Evolutionary conservation across 352 stramenopile species (phyloP), one percentile per base, ranked within the genome.

Genomic region (Globisporangium paddicum): DNA sequence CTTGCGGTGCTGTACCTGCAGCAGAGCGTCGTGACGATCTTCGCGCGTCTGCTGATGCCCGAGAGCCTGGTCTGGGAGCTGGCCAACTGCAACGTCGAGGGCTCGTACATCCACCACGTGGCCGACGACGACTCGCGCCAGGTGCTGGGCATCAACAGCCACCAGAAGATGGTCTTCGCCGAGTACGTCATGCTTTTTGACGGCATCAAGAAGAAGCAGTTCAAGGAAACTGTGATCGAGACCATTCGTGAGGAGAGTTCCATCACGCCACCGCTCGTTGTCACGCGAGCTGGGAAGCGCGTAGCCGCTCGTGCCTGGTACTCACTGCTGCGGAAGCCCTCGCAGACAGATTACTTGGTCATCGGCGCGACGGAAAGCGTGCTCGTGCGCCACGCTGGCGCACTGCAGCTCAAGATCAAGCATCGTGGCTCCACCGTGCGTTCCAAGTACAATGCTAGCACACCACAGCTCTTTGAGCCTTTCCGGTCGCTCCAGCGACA

Each of bases 131-230:
- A 45, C 0, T 67, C 75, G 10, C 63, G 73, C 2, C 49, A 34
- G 5, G 26, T 65, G 26, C 71, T 93, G 8, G 62, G 59, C 8
- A 50, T 65, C 30, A 57, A 65, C 13, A 55, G 28, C 32, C 53
- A 63, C 5, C 37, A 51, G 5, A 59, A 67, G 18, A 63, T 86
- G 35, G 58, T 70, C 2, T 57, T 55, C 25, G 72, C 73, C 55
- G 82, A 93, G 64, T 90, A 90, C 34, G 75, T 89, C 5, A 50
- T 93, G 58, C 68, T 93, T n/a, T 90, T 93, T 49, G 72, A 87
- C 37, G 72, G 78, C 9, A 40, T 76, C 32, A 61, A 50, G n/a
- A 79, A 77, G 44, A 75, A 69, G 19, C 60, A 77, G 18, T 93
- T 93, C 63, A 90, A 90, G 48, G 81, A 90, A 66, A 84, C 77